These are phyloP conservation scores for Beauveria sp. DNA, from an alignment of 2,329 filamentous ascomycete genomes.

Conservation along the genomic window DNA sequence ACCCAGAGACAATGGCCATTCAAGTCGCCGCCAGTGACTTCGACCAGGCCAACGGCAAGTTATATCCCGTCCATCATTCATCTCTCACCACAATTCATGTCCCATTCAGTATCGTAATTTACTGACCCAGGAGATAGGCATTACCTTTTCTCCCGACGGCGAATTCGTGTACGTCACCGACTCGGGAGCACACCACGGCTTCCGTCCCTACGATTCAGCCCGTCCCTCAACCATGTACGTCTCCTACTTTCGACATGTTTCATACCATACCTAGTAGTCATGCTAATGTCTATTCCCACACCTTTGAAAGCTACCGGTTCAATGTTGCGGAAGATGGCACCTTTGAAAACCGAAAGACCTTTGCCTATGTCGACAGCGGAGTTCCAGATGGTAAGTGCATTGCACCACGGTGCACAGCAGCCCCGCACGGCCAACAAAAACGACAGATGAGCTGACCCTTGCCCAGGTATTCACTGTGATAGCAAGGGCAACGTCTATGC, in stretches of 20 bases:
- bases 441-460: background rate
- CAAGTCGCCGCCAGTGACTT: conserved; percentile 52
- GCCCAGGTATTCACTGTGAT: conserved; percentile 46
- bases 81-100: too few relatives aligned
- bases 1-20: conserved; percentile 41
- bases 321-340: conserved; percentile 38
- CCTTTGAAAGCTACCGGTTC: conserved; percentile 33
- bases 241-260: background rate
- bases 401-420: background rate
- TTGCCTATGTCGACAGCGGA: conserved; percentile 47
- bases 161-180: conserved; percentile 48
- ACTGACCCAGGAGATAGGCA: conserved; percentile 24
- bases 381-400: conserved; percentile 47
- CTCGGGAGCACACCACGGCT: conserved; percentile 40
- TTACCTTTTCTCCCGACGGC: conserved; percentile 49
- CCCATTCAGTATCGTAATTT: too few relatives aligned
- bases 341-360: conserved; percentile 41
- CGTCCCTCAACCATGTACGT: conserved; percentile 41
- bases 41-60: conserved; percentile 42
- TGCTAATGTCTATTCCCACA: background rate
- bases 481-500: conserved; percentile 47
- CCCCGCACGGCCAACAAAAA: background rate
- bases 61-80: rapidly evolving
- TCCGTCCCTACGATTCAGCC: conserved; percentile 34
- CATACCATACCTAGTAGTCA: too few relatives aligned